Evolutionary conservation across 1,284 basidiomycete genomes (phyloP).

Genomic region (Fomitopsis schrenkii): DNA sequence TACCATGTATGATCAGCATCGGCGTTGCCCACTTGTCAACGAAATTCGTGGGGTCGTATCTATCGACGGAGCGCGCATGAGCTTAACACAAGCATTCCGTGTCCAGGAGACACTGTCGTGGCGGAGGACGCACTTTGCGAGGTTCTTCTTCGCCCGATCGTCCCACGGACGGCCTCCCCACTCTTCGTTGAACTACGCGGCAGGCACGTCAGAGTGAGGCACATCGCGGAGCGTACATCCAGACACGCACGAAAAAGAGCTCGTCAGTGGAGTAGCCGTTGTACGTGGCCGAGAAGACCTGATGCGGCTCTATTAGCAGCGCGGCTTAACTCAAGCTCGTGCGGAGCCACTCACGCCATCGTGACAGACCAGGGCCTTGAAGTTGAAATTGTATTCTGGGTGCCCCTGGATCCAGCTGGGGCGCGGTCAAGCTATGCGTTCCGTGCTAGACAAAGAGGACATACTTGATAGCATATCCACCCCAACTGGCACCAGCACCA

Average conservation of each 20-base stretch:
- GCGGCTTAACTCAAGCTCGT: conserved; percentile 2
- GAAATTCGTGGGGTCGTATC: conserved; percentile 73
- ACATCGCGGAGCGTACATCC: not conserved
- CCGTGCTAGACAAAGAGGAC: conserved; percentile 12
- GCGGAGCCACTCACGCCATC: conserved; percentile 59
- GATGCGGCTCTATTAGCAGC: conserved; percentile 4
- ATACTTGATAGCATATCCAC: conserved; percentile 82
- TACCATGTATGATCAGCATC: conserved; percentile 80
- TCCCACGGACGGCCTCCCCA: conserved; percentile 83
- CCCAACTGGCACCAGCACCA: conserved; percentile 79
- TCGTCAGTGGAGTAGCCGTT: conserved; percentile 83
- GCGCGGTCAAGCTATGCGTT: not conserved
- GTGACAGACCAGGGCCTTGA: conserved; percentile 88
- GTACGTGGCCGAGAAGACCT: conserved; percentile 70
- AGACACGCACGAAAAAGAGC: conserved; percentile 71
- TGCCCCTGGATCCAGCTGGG: conserved; percentile 91
- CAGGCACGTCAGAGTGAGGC: not conserved
- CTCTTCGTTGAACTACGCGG: conserved; percentile 71
- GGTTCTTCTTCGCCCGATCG: conserved; percentile 46
- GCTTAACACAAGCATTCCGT: not conserved
- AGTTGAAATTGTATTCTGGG: conserved; percentile 78
- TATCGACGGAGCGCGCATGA: conserved; percentile 17
- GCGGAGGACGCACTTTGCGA: conserved; percentile 44
- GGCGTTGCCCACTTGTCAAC: conserved; percentile 86
- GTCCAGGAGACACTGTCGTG: not conserved